Conservation (phyloP, 1,139 yeast species). For the Yamadazyma triangularis region DNA sequence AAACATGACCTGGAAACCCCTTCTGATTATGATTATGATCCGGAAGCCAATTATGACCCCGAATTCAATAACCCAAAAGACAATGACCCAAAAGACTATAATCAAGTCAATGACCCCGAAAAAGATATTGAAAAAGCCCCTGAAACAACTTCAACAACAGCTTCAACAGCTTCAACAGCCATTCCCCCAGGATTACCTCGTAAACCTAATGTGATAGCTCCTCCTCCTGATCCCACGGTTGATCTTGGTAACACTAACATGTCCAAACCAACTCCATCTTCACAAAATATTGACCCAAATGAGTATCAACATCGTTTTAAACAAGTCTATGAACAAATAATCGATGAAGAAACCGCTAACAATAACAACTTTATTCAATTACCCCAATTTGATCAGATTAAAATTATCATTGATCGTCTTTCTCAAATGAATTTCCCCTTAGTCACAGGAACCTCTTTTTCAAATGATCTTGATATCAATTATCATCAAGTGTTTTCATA, state of each 20-base stretch:
- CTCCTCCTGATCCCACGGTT: conserved; percentile 18
- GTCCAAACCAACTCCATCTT: conserved; percentile 23
- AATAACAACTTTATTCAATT: conserved; percentile 27
- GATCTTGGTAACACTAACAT: no score
- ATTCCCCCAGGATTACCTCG: conserved; percentile 5
- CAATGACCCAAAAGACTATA: no score
- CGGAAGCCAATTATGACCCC: no score
- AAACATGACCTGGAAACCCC: no score
- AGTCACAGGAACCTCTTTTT: conserved; percentile 8
- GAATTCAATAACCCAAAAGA: background rate
- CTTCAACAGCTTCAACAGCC: background rate
- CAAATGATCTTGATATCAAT: conserved; percentile 17
- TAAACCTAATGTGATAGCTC: conserved; percentile 15
- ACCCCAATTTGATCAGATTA: conserved; percentile 31
- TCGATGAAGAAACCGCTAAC: conserved; percentile 28
- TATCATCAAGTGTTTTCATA: conserved; percentile 39
- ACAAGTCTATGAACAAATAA: conserved; percentile 32
- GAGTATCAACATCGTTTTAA: conserved; percentile 14
- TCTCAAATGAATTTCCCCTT: conserved; percentile 22
- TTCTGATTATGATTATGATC: no score
- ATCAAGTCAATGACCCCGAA: background rate
- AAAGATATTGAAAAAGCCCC: background rate
- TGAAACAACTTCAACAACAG: conserved; percentile 1
- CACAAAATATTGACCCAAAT: conserved; percentile 5
- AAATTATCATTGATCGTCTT: conserved; percentile 26